These are phyloP conservation scores for Saccharomycopsis selenospora DNA, from an alignment of 805 yeast species.

Conservation along the genomic window DNA sequence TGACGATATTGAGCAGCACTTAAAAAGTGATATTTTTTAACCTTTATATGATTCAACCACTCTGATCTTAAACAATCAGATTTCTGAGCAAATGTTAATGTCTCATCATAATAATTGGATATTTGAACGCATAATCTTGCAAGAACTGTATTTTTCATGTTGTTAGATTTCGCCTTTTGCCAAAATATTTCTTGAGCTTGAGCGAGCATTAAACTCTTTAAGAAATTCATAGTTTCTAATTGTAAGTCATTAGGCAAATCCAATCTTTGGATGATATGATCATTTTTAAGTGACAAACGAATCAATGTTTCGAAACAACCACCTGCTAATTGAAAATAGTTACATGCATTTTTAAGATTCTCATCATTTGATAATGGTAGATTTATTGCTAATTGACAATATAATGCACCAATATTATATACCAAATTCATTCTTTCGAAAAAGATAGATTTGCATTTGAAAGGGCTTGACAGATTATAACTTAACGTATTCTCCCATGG, in stretches of 20 bases:
- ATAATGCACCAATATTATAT: slow-evolving; percentile 62
- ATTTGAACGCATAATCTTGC: slow-evolving; percentile 62
- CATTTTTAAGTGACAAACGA: slow-evolving; percentile 18
- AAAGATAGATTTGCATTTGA: slow-evolving; percentile 38
- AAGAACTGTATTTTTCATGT: slow-evolving; percentile 51
- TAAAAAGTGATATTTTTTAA: slow-evolving; percentile 57
- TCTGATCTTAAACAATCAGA: slow-evolving; percentile 50
- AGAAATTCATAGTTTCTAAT: slow-evolving; percentile 39
- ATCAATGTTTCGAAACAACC: slow-evolving; percentile 47
- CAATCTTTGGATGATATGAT: slow-evolving; percentile 13
- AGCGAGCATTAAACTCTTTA: slow-evolving; percentile 54
- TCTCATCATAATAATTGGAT: slow-evolving; percentile 44
- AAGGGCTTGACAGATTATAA: slow-evolving; percentile 42
- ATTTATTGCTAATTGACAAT: slow-evolving; percentile 47
- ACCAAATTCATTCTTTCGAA: slow-evolving; percentile 58
- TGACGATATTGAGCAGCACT: slow-evolving; percentile 66
- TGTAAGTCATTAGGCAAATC: slow-evolving; percentile 42
- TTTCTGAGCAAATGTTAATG: slow-evolving; percentile 37
- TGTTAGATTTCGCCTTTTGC: slow-evolving; percentile 53
- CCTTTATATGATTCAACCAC: slow-evolving; percentile 55
- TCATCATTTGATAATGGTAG: slow-evolving; percentile 41
- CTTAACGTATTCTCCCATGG: slow-evolving; percentile 72
- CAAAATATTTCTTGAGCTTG: slow-evolving; percentile 87
- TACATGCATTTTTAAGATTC: slow-evolving; percentile 55
- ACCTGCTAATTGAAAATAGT: slow-evolving; percentile 63